Percentiles rank a stretch among this genome's conserved stretches.
Conservation (phyloP, 164 flowering plant genomes). For the Magnolia sinica region DNA sequence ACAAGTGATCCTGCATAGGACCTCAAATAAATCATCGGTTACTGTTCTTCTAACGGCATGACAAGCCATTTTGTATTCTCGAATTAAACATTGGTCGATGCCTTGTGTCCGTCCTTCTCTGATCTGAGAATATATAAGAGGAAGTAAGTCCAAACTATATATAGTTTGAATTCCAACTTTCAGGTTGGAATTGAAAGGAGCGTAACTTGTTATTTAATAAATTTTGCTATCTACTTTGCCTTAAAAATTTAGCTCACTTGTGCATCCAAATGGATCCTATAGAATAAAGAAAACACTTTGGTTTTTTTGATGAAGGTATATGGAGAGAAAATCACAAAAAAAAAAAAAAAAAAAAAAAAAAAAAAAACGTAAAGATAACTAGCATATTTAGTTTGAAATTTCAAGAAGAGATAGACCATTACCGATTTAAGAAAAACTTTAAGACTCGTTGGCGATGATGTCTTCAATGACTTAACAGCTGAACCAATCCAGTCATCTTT, state of each 20-base stretch:
- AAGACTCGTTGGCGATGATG: slow-evolving; percentile 76
- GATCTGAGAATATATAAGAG: slow-evolving; percentile 40
- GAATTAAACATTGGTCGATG: slow-evolving; percentile 74
- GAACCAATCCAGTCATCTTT: slow-evolving; percentile 50
- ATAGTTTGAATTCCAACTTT: not conserved
- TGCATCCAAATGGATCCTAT: not conserved
- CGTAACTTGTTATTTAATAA: not conserved
- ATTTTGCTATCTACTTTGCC: not conserved
- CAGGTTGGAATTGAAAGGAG: not conserved
- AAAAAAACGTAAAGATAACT: no score
- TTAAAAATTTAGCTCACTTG: not conserved
- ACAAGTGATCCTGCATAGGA: not conserved
- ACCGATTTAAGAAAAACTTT: slow-evolving; percentile 73
- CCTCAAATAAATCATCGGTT: slow-evolving; percentile 45
- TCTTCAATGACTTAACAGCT: slow-evolving; percentile 47
- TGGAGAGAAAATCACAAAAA: not conserved
- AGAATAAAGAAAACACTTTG: not conserved
- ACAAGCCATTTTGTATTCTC: slow-evolving; percentile 76
- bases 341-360: no score
- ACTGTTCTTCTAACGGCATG: slow-evolving; percentile 60
- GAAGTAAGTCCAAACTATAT: not conserved
- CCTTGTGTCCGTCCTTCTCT: slow-evolving; percentile 85
- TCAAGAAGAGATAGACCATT: slow-evolving; percentile 4
- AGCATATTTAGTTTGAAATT: no score
- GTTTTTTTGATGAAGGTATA: not conserved